Conservation (phyloP, 768 basidiomycete genomes). For the Psilocybe tampanensis region DNA sequence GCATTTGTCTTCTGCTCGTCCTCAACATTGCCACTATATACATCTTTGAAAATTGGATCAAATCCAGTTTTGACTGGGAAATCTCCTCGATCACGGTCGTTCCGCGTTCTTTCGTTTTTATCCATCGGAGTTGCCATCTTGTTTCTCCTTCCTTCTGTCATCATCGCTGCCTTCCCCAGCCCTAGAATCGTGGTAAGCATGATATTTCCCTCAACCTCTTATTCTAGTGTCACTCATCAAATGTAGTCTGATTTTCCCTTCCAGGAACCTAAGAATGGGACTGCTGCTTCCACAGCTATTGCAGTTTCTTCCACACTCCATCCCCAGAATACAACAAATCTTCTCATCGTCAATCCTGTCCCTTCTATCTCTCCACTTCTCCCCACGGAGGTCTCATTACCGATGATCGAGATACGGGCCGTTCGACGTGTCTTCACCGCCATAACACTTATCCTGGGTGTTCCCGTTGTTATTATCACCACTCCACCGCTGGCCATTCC, state of each 20-base stretch:
- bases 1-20: conserved; percentile 70
- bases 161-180: conserved; percentile 52
- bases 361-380: conserved; percentile 16
- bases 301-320: not conserved
- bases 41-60: conserved; percentile 51
- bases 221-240: conserved; percentile 20
- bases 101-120: conserved; percentile 54
- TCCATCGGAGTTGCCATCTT: conserved; percentile 51
- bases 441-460: conserved; percentile 55
- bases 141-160: conserved; percentile 58
- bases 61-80: conserved; percentile 43
- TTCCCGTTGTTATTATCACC: conserved; percentile 62
- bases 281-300: not conserved
- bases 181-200: conserved; percentile 37
- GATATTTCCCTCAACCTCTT: conserved; percentile 3
- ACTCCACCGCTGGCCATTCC: conserved; percentile 55
- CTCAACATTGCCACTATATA: conserved; percentile 66
- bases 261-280: conserved; percentile 11
- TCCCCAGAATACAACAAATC: conserved; percentile 12
- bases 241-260: conserved; percentile 21
- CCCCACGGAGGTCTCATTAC: conserved; percentile 17
- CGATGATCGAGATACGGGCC: conserved; percentile 34
- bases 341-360: conserved; percentile 18
- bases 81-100: conserved; percentile 53
- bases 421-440: conserved; percentile 45